phyloP scores from a whole-genome alignment of 163 green algal species.

The Chloromonas sp. region DNA sequence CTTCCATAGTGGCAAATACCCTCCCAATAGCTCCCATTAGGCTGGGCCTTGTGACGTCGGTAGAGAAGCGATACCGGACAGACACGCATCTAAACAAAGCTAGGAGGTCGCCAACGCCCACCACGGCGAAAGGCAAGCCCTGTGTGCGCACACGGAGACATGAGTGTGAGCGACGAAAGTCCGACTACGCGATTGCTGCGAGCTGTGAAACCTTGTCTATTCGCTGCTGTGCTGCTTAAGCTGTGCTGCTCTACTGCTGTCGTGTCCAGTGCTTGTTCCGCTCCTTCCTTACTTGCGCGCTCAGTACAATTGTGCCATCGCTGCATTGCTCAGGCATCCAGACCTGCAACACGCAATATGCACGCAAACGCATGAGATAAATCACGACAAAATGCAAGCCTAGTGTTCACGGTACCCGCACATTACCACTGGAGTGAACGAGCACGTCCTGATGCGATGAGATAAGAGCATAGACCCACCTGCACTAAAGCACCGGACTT shows the following conservation, averaged over 20 bases:
- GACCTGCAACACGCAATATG: constrained; percentile 25
- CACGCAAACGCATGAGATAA: no score
- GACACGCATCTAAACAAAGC: constrained; percentile 85
- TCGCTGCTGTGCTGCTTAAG: no score
- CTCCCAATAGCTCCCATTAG: constrained; percentile 70
- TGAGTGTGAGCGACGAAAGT: no score
- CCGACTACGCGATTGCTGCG: no score
- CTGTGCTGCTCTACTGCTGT: no score
- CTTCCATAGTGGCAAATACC: constrained; percentile 66
- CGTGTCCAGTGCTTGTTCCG: no score
- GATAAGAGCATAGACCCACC: constrained; percentile 4
- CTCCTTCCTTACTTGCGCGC: constrained; percentile 27
- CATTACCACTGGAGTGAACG: no score
- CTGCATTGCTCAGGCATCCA: constrained; percentile 52
- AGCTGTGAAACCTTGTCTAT: no score
- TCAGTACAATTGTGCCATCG: constrained; percentile 40
- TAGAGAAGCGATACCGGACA: constrained; percentile 77
- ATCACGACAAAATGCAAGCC: no score
- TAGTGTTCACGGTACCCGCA: no score
- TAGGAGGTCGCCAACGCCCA: constrained; percentile 72
- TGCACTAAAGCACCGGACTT: constrained; percentile 38
- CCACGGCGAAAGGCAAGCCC: constrained; percentile 74
- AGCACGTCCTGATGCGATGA: no score
- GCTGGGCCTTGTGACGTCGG: constrained; percentile 48
- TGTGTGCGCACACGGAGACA: constrained; percentile 19